phyloP scores from a whole-genome alignment of 129 eudicot species.

The Saussurea involucrata region DNA sequence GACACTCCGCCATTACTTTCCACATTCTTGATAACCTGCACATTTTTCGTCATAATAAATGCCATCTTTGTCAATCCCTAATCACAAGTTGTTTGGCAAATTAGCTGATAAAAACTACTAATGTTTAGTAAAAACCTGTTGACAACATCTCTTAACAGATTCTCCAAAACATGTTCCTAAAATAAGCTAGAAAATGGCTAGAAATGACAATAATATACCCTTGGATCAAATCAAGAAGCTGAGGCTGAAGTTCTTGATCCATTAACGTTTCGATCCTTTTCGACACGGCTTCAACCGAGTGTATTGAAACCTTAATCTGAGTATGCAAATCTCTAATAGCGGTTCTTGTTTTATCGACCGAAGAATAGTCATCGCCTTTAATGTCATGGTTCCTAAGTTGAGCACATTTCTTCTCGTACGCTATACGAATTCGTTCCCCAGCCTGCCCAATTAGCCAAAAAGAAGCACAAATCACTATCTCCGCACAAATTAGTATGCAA shows the following conservation, averaged over 20 bases:
- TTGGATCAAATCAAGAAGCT: slow-evolving; percentile 76
- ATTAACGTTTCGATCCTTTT: slow-evolving; percentile 89
- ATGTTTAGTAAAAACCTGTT: not conserved
- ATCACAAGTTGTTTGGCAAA: not conserved
- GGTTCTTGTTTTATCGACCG: slow-evolving; percentile 68
- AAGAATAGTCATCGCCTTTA: slow-evolving; percentile 79
- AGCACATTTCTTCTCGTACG: slow-evolving; percentile 83
- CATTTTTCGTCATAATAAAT: not conserved
- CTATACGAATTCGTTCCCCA: slow-evolving; percentile 80
- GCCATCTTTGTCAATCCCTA: not conserved
- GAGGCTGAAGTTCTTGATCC: slow-evolving; percentile 95
- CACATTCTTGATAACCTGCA: slow-evolving; percentile 90
- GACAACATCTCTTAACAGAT: not conserved
- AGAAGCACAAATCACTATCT: not conserved
- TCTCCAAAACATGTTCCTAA: not conserved
- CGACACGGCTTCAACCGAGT: slow-evolving; percentile 88
- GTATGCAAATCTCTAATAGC: slow-evolving; percentile 78
- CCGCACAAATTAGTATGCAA: not conserved
- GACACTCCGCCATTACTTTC: slow-evolving; percentile 94
- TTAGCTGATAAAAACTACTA: not conserved
- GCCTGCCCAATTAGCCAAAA: slow-evolving; percentile 44
- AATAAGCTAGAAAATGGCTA: slow-evolving; percentile 7
- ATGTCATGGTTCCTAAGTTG: slow-evolving; percentile 83
- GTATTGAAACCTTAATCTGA: slow-evolving; percentile 90
- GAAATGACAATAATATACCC: slow-evolving; percentile 55